Evolutionary conservation across 208 protist species (phyloP), one percentile per base, ranked within the genome.

Genomic region (Endotrypanum monterogeii): DNA sequence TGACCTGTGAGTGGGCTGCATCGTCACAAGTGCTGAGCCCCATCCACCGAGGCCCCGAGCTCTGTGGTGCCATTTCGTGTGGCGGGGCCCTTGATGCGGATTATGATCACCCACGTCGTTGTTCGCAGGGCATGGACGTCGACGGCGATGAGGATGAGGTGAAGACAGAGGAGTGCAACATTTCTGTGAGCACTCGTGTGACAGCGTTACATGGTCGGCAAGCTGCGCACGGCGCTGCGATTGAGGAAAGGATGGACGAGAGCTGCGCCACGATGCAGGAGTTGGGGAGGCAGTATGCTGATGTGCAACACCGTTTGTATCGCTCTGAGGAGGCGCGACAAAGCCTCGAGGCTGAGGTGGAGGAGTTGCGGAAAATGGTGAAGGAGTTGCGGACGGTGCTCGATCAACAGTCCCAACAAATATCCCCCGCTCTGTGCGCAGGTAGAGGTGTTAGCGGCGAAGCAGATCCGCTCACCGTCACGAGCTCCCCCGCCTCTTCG

Each of bases 271-370:
- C 72, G 46, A 84, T 90, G 83, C 71, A 87, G 65, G 73, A 80
- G 46, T 52, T 88, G 25, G 80, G 80, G 2, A 73, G 82, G 35
- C 73, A 79, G 63, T 88, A 84, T 73, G 86, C 83, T 44, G 83
- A 85, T 25, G 82, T 80, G 3, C 80, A 86, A 57, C 81, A 86
- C 39, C 76, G 78, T 0, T 83, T 87, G 1, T 66, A 74, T 48
- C 67, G 56, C 32, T 81, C 84, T 0, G 80, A 88, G 65, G 87
- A 84, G 51, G 72, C 76, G 2, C 66, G 81, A 3, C 60, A 67
- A 39, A 57, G 37, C 32, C 77, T 89, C 28, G 79, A 89, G 73
- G 51, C 46, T 0, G 87, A 89, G 66, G 60, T 92, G 58, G 66
- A 56, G 51, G 74, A 77, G 58, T 74, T 83, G 63, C 70, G 71